Percentiles rank a stretch among this genome's conserved stretches.
Evolutionary conservation across 257 asterid genomes (phyloP).

Genomic region (Penstemon eatonii): DNA sequence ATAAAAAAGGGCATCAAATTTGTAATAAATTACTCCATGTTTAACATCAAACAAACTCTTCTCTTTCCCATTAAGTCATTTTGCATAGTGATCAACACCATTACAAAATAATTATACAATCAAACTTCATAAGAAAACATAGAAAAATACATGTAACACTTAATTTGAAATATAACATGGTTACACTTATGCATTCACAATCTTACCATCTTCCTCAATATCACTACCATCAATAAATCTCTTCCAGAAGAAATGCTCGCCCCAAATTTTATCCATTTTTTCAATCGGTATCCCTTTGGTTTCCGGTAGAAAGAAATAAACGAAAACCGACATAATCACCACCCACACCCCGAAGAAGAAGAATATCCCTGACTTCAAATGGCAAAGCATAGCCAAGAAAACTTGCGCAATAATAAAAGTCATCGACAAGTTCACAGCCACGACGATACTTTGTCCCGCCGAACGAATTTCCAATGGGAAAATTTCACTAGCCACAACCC

Average conservation of each 20-base stretch:
- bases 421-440: constrained; percentile 15
- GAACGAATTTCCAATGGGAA: constrained; percentile 21
- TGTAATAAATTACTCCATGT: too few relatives aligned
- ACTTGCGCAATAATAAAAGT: constrained; percentile 20
- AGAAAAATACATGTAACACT: too few relatives aligned
- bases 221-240: constrained; percentile 3
- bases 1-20: too few relatives aligned
- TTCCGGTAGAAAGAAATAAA: constrained; percentile 16
- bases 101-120: too few relatives aligned
- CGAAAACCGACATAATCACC: constrained; percentile 12
- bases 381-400: constrained; percentile 23
- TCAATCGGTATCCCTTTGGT: constrained; percentile 13
- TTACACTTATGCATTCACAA: background rate
- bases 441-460: constrained; percentile 23
- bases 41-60: too few relatives aligned
- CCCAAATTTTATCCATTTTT: constrained; percentile 26
- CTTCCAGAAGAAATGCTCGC: constrained; percentile 24
- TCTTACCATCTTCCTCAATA: background rate
- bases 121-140: too few relatives aligned
- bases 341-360: constrained; percentile 28
- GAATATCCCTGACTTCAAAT: constrained; percentile 16
- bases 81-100: too few relatives aligned
- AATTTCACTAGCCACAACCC: constrained; percentile 21
- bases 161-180: too few relatives aligned
- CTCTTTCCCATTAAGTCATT: too few relatives aligned